Evolutionary conservation across 108 stramenopile genomes (phyloP).

Genomic region (Skeletonema grethae): DNA sequence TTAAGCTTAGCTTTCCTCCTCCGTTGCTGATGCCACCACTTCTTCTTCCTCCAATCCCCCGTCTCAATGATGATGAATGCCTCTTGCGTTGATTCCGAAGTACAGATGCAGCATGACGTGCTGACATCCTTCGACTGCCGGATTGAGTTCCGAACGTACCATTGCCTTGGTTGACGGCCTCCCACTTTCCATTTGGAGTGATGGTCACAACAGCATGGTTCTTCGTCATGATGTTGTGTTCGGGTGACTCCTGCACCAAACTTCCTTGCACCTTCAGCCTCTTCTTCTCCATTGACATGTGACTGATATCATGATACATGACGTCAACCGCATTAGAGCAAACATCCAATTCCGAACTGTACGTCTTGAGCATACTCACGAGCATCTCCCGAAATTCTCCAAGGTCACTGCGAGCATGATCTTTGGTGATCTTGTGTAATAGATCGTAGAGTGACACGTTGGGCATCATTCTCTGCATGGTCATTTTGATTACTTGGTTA

Average conservation of each 20-base stretch:
- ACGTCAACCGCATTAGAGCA: constrained; percentile 64
- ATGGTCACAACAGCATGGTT: constrained; percentile 21
- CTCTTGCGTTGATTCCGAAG: constrained; percentile 10
- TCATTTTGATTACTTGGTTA: constrained; percentile 27
- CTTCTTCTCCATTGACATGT: constrained; percentile 51
- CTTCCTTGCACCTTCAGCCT: constrained; percentile 41
- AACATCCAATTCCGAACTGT: constrained; percentile 70
- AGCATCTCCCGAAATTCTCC: constrained; percentile 88
- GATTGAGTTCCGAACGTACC: background rate
- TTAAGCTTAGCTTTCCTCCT: constrained; percentile 15
- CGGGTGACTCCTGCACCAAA: constrained; percentile 16
- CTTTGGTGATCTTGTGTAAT: constrained; percentile 79
- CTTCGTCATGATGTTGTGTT: background rate
- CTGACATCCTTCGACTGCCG: constrained; percentile 2
- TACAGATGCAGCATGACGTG: constrained; percentile 8
- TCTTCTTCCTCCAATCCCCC: background rate
- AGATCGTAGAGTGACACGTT: constrained; percentile 77
- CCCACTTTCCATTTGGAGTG: constrained; percentile 16
- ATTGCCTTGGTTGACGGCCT: background rate
- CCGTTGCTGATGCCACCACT: background rate
- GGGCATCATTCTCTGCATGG: constrained; percentile 84
- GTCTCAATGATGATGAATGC: background rate
- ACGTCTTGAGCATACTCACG: constrained; percentile 66
- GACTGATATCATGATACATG: constrained; percentile 59
- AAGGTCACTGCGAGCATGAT: constrained; percentile 76